Base-by-base conservation (phyloP, 768 basidiomycete genomes). In the Lanmaoa rubissima region DNA sequence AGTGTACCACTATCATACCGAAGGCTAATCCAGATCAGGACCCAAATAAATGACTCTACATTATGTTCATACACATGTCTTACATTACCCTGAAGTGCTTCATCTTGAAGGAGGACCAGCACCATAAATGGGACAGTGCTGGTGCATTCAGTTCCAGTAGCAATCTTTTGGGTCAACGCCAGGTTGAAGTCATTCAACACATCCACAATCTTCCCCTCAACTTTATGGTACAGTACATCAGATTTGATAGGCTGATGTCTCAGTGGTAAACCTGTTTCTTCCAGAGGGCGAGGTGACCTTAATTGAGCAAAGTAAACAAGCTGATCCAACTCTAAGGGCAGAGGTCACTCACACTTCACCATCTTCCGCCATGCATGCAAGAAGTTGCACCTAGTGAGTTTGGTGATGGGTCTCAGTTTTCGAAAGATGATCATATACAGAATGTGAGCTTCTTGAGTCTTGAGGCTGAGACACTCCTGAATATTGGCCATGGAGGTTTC, bases 131-230 rank as follows among this genome's bases (percentile, higher is more conserved):
- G 28, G 28, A 28, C 28, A n/a, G n/a, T 28, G 28, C 28, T 7
- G 28, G 28, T 28, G 28, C 28, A 7, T 28, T 28, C 28, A 28
- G 28, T 28, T 28, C 28, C 28, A 28, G 28, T 28, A 28, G 28
- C 28, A 7, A 7, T 28, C 10, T 26, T 17, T 8, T 39, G 11
- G 4, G 8, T 43, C 24, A 48, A 32, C 28, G 44, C 36, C 45
- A 54, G 16, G 45, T 54, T 46, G 16, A 54, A 47, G 28, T 54
- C 46, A 24, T 54, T 48, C 2, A 54, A 8, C 2, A 54, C 46
- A 26, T 21, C 53, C 1, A 41, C n/a, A 8, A 14, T 9, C 10
- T 35, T 32, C n/a, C 17, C 35, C 5, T 16, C 34, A 7, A 21
- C 26, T n/a, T 9, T n/a, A n/a, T n/a, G n/a, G n/a, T 14, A n/a